Evolutionary conservation across 2,329 filamentous ascomycete species (phyloP).

Genomic region (Zymoseptoria ardabiliae): DNA sequence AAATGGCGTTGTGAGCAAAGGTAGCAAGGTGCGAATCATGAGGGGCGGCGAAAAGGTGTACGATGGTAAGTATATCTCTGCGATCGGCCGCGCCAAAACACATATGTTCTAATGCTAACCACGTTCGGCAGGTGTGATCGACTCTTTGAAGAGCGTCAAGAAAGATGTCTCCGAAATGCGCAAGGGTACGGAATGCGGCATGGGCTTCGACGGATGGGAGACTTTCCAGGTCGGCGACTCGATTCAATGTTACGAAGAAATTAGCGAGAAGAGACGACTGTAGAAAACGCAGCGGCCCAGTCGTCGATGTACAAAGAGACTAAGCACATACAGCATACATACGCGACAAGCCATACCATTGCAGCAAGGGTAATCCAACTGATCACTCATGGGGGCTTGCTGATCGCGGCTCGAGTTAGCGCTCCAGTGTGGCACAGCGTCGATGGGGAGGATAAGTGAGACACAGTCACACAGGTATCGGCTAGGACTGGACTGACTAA

Average conservation of each 20-base stretch:
- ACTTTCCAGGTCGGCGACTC: constrained; percentile 74
- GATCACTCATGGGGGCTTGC: too few relatives aligned
- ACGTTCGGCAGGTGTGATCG: constrained; percentile 56
- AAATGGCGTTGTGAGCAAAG: constrained; percentile 65
- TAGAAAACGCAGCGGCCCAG: constrained; percentile 20
- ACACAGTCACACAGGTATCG: too few relatives aligned
- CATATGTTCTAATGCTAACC: constrained; percentile 4
- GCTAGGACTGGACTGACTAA: too few relatives aligned
- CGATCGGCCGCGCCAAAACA: not conserved
- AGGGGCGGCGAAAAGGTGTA: constrained; percentile 62
- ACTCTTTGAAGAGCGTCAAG: constrained; percentile 83
- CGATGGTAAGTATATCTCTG: constrained; percentile 59
- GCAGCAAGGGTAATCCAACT: too few relatives aligned
- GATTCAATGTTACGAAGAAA: constrained; percentile 81
- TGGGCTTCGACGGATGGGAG: constrained; percentile 73
- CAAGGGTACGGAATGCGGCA: constrained; percentile 89
- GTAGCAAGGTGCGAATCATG: constrained; percentile 62
- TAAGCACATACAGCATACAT: not conserved
- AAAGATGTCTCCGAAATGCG: constrained; percentile 84
- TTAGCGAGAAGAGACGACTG: constrained; percentile 58
- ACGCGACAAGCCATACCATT: not conserved
- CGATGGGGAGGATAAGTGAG: too few relatives aligned
- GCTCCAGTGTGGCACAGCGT: too few relatives aligned
- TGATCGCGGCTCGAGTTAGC: too few relatives aligned
- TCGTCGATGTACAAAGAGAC: not conserved